Conservation (phyloP, 192 early-diverging fungal species). For the Entophlyctis luteolus region DNA sequence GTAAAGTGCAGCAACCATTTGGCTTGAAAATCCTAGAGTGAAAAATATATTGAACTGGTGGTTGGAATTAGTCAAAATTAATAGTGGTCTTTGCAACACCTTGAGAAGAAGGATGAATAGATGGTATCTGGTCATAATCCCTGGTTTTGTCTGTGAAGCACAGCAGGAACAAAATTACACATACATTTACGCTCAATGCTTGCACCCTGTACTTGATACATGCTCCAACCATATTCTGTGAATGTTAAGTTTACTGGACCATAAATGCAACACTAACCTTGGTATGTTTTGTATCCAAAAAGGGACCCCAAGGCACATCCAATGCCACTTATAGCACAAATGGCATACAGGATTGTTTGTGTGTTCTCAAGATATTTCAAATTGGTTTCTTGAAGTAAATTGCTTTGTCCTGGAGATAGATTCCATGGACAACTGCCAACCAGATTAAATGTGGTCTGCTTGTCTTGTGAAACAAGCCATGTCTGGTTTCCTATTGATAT, state of each 20-base stretch:
- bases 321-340: conserved; percentile 8
- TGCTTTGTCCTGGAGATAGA: neutral
- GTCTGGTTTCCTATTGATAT: neutral
- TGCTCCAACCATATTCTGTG: conserved; percentile 18
- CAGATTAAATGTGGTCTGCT: neutral
- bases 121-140: conserved; percentile 25
- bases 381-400: neutral
- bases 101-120: conserved; percentile 19
- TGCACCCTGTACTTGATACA: conserved; percentile 24
- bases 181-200: conserved; percentile 18
- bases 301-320: conserved; percentile 4
- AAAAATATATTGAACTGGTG: conserved; percentile 21
- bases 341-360: neutral
- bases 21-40: conserved; percentile 15
- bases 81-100: neutral
- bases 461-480: neutral
- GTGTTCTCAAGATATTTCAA: neutral
- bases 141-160: too few species aligned
- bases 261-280: neutral
- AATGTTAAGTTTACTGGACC: neutral
- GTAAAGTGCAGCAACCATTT: conserved; percentile 24
- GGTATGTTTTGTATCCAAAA: conserved; percentile 18
- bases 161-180: neutral
- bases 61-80: neutral
- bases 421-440: conserved; percentile 3